Evolutionary conservation across 129 eudicot species (phyloP), one percentile per base, ranked within the genome.

Genomic region (Centella asiatica): DNA sequence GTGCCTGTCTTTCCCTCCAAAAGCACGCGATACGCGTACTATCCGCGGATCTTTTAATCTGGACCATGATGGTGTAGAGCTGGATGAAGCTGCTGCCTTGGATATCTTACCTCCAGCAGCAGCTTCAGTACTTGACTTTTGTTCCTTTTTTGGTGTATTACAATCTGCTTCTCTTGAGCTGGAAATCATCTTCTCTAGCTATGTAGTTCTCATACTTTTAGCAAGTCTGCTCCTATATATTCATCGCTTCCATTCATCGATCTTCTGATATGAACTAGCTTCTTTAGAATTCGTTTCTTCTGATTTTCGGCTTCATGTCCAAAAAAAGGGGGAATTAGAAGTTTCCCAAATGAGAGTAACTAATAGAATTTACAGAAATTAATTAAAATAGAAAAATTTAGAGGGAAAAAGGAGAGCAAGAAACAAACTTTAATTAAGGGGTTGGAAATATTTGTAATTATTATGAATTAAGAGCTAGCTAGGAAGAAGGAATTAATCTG

Each of bases 1-100:
- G 60, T 89, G 97, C 47, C 97, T 61, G 75, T 89, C 97, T 72
- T 89, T 89, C 17, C 97, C 97, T 37, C 97, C 95, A 39, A 79
- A 86, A 12, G 95, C 88, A 48, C 87, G 71, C 5, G 97, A 90
- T 9, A 81, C 97, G 6, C 95, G 87, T 3, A 90, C 97, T 12
- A 90, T 83, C 57, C 95, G 60, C 5, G 95, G 97, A 77, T 90
- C 95, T 69, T 81, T 83, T 24, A 86, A 51, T 57, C 85, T 82
- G 39, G 95, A 78, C 97, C 97, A 90, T 19, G 90, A 76, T 60
- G 89, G n/a, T n/a, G n/a, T 66, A 65, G 90, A 49, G 24, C 60
- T 59, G 24, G 66, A 61, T 17, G 75, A 65, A 37, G 54, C 55
- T 37, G 42, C 42, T 42, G 53, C 59, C 57, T 54, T 60, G 66